Evolutionary conservation across 2,329 filamentous ascomycete species (phyloP), one percentile per base, ranked within the genome.

Genomic region (Plectosphaerella plurivora): DNA sequence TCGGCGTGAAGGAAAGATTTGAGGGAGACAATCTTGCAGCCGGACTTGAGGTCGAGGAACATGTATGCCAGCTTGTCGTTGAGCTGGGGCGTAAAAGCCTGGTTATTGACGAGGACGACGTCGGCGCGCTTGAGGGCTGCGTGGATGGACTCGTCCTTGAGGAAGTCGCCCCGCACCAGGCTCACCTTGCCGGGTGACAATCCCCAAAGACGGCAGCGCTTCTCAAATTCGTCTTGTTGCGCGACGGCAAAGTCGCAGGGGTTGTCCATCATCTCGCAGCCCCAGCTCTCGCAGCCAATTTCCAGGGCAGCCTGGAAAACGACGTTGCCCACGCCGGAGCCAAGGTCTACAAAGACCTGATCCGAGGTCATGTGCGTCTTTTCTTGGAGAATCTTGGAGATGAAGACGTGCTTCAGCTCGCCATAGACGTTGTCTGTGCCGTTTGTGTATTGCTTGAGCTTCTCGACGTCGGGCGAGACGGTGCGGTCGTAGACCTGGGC

Each of bases 61-160:
- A 96, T 90, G 61, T 90, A 84, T 59, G 93, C 83, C 45, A 99
- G 77, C 56, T 84, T 83, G 64, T 90, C 87, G 70, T 97, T 99
- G 51, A 97, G 81, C 60, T 87, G 80, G 14, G 92, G 87, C 6
- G 87, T 92, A 70, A 99, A 99, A 3, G 91, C 94, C 71, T 97
- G 92, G 72, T 99, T 99, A 75, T 99, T 99, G 62, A 97, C 93
- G 24, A 99, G 81, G 16, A 99, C 83, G n/a, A 97, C 92, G 66
- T 99, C 94, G 2, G 94, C 93, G 51, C 86, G 83, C 67, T 88
- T 87, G 48, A 99, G 78, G 8, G 86, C 86, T 22, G 84, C 79
- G 54, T 86, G 78, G 47, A 97, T 90, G 53, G 78, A 77, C 15
- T 79, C 68, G 59, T 88, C 88, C 58, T 85, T 83, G 10, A 91